A percentile compares a stretch with the other conserved stretches of the same genome.
These are phyloP conservation scores for Dentipellis sp. DNA, from an alignment of 768 basidiomycete genomes.

Conservation along the genomic window DNA sequence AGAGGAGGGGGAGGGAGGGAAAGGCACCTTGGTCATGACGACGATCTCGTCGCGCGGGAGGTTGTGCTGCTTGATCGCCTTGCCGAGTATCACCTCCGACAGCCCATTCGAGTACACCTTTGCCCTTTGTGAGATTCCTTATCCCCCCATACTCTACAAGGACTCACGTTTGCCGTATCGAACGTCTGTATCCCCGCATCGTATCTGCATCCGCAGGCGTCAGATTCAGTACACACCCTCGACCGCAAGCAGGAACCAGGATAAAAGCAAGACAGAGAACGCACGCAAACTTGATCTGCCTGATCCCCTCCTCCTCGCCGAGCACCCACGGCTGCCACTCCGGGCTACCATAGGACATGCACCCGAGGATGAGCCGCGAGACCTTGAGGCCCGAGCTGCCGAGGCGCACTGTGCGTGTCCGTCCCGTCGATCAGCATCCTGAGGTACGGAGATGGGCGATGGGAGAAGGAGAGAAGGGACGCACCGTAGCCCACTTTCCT, in stretches of 20 bases:
- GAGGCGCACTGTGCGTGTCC: conserved; percentile 24
- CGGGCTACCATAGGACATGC: conserved; percentile 34
- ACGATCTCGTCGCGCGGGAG: conserved; percentile 72
- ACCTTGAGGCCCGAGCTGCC: conserved; percentile 43
- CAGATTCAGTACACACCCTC: no score
- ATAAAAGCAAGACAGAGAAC: no score
- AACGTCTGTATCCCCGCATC: conserved; percentile 20
- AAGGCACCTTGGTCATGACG: conserved; percentile 45
- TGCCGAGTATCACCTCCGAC: conserved; percentile 61
- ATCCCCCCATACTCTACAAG: no score
- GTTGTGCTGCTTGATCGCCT: conserved; percentile 56
- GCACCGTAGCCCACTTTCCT: no score
- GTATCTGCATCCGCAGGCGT: no score
- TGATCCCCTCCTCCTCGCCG: conserved; percentile 32
- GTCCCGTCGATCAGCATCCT: no score
- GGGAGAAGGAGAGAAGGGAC: no score
- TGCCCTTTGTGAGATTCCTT: no score
- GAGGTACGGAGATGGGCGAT: no score
- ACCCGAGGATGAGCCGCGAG: conserved; percentile 41
- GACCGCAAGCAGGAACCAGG: no score
- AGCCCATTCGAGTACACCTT: conserved; percentile 59
- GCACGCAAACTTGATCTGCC: conserved; percentile 41
- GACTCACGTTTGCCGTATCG: conserved; percentile 16
- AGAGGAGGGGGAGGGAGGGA: no score
- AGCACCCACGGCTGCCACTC: conserved; percentile 49